Percentiles rank a stretch among this genome's conserved stretches.
These are phyloP conservation scores for Hemileccinum impolitum DNA, from an alignment of 768 basidiomycete genomes.

Conservation along the genomic window DNA sequence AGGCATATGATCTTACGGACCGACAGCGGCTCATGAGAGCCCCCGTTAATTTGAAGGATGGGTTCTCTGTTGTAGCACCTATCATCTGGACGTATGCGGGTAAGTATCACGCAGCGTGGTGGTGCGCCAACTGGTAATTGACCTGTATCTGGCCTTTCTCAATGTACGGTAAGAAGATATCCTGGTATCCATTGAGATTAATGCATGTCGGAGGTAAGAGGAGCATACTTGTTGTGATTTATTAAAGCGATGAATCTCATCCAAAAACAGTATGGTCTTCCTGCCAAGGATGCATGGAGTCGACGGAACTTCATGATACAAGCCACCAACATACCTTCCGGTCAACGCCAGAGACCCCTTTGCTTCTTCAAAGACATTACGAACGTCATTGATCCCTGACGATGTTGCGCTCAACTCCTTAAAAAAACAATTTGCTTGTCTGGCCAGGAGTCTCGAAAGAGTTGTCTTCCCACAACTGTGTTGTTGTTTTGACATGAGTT, in stretches of 20 bases:
- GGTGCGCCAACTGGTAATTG: background rate
- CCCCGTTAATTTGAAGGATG: constrained; percentile 76
- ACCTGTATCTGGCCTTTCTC: constrained; percentile 76
- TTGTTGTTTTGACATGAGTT: background rate
- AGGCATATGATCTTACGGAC: constrained; percentile 36
- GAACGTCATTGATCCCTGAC: constrained; percentile 65
- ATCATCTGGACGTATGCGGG: constrained; percentile 44
- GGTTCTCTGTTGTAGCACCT: constrained; percentile 88
- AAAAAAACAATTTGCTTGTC: constrained; percentile 54
- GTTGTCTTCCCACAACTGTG: constrained; percentile 72
- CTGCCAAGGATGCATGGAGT: constrained; percentile 33
- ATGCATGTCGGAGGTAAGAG: background rate
- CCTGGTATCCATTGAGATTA: constrained; percentile 38
- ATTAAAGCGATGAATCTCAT: constrained; percentile 82
- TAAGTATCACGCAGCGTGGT: constrained; percentile 2
- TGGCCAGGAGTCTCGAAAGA: constrained; percentile 67
- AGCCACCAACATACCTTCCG: constrained; percentile 45
- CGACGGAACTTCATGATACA: background rate
- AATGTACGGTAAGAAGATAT: constrained; percentile 77
- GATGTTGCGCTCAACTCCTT: constrained; percentile 78
- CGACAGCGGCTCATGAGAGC: constrained; percentile 75
- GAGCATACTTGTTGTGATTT: constrained; percentile 58
- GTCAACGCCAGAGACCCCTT: constrained; percentile 60
- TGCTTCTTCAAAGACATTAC: constrained; percentile 74
- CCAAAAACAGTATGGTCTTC: constrained; percentile 73